Base-by-base conservation (phyloP, 2,329 filamentous ascomycete genomes). In the Alternaria ethzedia region DNA sequence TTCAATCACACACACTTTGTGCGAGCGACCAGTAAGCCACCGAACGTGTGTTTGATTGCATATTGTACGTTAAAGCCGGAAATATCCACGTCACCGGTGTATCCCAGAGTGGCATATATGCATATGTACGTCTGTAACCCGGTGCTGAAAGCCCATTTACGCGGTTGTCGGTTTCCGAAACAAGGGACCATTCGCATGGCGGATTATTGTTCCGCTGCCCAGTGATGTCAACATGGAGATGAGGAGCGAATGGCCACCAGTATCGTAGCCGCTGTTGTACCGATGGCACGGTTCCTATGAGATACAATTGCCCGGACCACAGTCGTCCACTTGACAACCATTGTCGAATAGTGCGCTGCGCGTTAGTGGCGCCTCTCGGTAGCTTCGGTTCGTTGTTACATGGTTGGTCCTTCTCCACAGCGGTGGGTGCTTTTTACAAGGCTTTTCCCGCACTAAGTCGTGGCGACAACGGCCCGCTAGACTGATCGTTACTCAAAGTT, bases 391-490 rank as follows among this genome's bases (percentile, higher is more conserved):
- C 59, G 26, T 28, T 47, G 58, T 23, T 52, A 49, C 59, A 23
- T 28, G 47, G 58, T 23, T 52, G 55, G 50, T 44, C 50, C 30
- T 43, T 54, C 36, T 50, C 62, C 28, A 54, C 56, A 45, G 32
- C 50, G 55, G 44, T 65, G 50, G 59, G 57, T 65, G 54, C 50
- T 49, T 36, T 61, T 57, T 66, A 55, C 66, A 60, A 70, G 63
- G 68, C 68, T 68, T 73, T 50, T 65, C 70, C 68, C 67, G 68
- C 63, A 64, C 54, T 47, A 65, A 67, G 60, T 61, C 65, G 65
- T 63, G 61, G 64, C 65, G 61, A 63, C 59, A 66, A 66, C 71
- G 70, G 67, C 67, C 70, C 70, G 66, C 71, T 71, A 69, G 69
- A 69, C 60, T 67, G 54, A 66, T 65, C 63, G 58, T 64, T 61